Evolutionary conservation across 305 asterid species (phyloP).

Genomic region (Solanum hybrid): DNA sequence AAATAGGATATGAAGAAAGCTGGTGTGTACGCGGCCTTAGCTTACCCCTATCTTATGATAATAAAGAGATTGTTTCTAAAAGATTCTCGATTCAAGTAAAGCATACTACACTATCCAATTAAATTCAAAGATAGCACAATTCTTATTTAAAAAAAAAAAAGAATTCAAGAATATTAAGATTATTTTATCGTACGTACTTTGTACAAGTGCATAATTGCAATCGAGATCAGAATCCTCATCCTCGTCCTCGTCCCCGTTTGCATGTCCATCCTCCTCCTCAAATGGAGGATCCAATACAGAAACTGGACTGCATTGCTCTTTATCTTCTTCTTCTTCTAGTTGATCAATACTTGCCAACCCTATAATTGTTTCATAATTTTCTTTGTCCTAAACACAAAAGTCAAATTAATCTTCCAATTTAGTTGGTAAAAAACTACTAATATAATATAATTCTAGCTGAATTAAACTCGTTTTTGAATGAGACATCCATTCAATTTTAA

Average conservation of each 20-base stretch:
- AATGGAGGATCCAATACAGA: constrained; percentile 70
- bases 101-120: too few relatives aligned
- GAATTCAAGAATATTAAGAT: background rate
- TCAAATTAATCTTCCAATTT: background rate
- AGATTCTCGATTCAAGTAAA: background rate
- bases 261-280: constrained; percentile 31
- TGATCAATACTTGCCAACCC: background rate
- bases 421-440: background rate
- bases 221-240: constrained; percentile 33
- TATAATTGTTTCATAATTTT: constrained; percentile 11
- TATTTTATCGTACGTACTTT: constrained; percentile 42
- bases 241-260: constrained; percentile 18
- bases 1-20: background rate
- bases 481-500: background rate
- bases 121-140: background rate
- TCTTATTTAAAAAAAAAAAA: background rate
- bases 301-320: constrained; percentile 86
- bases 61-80: background rate
- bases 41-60: background rate
- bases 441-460: background rate
- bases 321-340: constrained; percentile 47
- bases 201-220: constrained; percentile 58
- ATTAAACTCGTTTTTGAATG: background rate
- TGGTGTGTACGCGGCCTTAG: background rate
- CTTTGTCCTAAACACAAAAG: constrained; percentile 28